Evolutionary conservation across 1,139 yeast genomes (phyloP).

Genomic region (Insectozyma bohioensis): DNA sequence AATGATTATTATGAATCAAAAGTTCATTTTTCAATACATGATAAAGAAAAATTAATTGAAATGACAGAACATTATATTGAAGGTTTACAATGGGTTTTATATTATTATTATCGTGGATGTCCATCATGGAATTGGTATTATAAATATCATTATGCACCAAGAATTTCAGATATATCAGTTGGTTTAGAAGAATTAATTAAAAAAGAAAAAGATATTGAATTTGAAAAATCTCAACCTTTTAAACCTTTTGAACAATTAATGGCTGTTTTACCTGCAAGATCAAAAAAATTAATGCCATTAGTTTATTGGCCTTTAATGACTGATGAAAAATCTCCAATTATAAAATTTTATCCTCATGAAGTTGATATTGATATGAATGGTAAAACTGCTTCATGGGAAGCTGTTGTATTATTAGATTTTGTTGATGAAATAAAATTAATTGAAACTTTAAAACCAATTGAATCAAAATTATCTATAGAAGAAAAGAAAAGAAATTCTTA

Average conservation of each 20-base stretch:
- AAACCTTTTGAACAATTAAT: slow-evolving; percentile 93
- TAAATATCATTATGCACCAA: slow-evolving; percentile 86
- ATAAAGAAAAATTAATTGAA: slow-evolving; percentile 55
- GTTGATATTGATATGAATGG: slow-evolving; percentile 93
- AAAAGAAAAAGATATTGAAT: slow-evolving; percentile 47
- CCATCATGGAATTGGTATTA: slow-evolving; percentile 96
- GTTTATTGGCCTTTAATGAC: slow-evolving; percentile 82
- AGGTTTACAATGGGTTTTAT: slow-evolving; percentile 95
- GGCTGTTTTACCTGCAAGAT: slow-evolving; percentile 97
- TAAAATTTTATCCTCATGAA: slow-evolving; percentile 86
- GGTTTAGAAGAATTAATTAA: slow-evolving; percentile 60
- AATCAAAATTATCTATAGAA: slow-evolving; percentile 59
- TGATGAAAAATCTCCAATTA: slow-evolving; percentile 85
- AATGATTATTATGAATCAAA: slow-evolving; percentile 77
- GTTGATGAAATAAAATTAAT: slow-evolving; percentile 80
- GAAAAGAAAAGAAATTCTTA: slow-evolving; percentile 73
- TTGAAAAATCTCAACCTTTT: slow-evolving; percentile 76
- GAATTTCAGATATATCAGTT: slow-evolving; percentile 77
- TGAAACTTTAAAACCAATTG: slow-evolving; percentile 67
- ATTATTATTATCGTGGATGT: slow-evolving; percentile 84
- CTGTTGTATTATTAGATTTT: slow-evolving; percentile 91
- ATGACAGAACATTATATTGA: slow-evolving; percentile 84
- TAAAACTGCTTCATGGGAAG: slow-evolving; percentile 97
- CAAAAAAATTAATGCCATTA: slow-evolving; percentile 75
- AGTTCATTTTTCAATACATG: slow-evolving; percentile 59